Evolutionary conservation across 1,284 basidiomycete genomes (phyloP), one percentile per base, ranked within the genome.

Genomic region (Pseudozyma flocculosa): DNA sequence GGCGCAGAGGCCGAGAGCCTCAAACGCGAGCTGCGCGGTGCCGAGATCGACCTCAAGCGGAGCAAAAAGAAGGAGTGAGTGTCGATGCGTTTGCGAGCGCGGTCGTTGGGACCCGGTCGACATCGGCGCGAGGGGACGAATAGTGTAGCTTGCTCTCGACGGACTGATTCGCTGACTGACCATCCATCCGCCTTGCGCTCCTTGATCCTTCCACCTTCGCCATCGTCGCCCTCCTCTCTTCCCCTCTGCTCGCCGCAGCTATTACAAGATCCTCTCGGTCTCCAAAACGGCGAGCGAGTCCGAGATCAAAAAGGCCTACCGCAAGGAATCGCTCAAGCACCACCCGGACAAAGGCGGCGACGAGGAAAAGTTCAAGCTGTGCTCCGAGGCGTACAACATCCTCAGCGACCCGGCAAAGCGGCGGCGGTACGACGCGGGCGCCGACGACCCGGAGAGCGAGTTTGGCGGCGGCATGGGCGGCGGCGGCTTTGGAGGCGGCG

Each of bases 221-320:
- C 32, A 5, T 34, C 11, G 7, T 9, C 11, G 3, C 4, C 32
- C 10, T 34, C 9, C 32, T 17, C 11, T 3, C 13, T 29, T 29
- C 29, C 29, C 13, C 29, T 29, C 13, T 29, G 5, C 29, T 29
- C 13, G 7, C 45, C n/a, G 18, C 47, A 52, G 49, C 81, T 92
- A 92, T 80, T 92, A 92, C 84, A 85, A 86, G 70, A 81, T 86
- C 1, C 83, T 96, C 22, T 89, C 87, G 58, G 78, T 96, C 45
- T 78, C 82, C 67, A 88, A 85, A 78, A 82, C 82, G 43, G 92
- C 92, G 21, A 80, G 79, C 8, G 91, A 93, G 17, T 86, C 88
- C 66, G 87, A 90, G 21, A 87, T 95, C 81, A 88, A 88, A 79
- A 87, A 85, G 43, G 73, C 73, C 1, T 75, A 73, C 45, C 54